These are phyloP conservation scores for Prunus salicina DNA, from an alignment of 306 rosid genomes.

Conservation along the genomic window DNA sequence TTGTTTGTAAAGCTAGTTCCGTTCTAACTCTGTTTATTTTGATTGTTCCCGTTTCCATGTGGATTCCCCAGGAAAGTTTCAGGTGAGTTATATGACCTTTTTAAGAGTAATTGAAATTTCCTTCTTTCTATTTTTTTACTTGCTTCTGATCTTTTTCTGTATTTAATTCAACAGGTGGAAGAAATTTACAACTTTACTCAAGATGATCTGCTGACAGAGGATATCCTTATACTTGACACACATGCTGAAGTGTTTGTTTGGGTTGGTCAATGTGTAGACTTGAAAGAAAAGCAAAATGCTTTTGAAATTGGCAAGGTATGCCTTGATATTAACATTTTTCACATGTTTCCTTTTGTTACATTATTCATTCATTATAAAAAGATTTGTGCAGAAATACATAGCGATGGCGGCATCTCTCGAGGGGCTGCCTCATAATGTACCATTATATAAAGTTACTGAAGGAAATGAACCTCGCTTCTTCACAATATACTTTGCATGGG, in stretches of 20 bases:
- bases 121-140: background rate
- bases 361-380: slow-evolving; percentile 8
- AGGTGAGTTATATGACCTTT: slow-evolving; percentile 55
- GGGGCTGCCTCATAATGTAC: slow-evolving; percentile 74
- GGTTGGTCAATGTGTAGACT: slow-evolving; percentile 89
- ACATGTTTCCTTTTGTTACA: slow-evolving; percentile 5
- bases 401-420: slow-evolving; percentile 84
- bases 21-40: slow-evolving; percentile 43
- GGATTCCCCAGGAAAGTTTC: slow-evolving; percentile 78
- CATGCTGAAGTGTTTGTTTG: slow-evolving; percentile 98
- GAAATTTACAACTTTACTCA: slow-evolving; percentile 89
- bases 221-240: slow-evolving; percentile 86
- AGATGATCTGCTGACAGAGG: slow-evolving; percentile 94
- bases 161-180: slow-evolving; percentile 58
- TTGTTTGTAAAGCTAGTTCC: slow-evolving; percentile 21
- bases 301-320: slow-evolving; percentile 82
- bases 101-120: slow-evolving; percentile 10
- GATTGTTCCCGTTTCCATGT: slow-evolving; percentile 32
- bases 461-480: slow-evolving; percentile 97
- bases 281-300: slow-evolving; percentile 84
- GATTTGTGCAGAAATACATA: slow-evolving; percentile 72
- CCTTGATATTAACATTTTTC: slow-evolving; percentile 17
- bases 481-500: slow-evolving; percentile 95
- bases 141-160: slow-evolving; percentile 27
- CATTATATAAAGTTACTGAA: slow-evolving; percentile 88